Conservation (phyloP, 805 yeast species). For the Pichia insulana region DNA sequence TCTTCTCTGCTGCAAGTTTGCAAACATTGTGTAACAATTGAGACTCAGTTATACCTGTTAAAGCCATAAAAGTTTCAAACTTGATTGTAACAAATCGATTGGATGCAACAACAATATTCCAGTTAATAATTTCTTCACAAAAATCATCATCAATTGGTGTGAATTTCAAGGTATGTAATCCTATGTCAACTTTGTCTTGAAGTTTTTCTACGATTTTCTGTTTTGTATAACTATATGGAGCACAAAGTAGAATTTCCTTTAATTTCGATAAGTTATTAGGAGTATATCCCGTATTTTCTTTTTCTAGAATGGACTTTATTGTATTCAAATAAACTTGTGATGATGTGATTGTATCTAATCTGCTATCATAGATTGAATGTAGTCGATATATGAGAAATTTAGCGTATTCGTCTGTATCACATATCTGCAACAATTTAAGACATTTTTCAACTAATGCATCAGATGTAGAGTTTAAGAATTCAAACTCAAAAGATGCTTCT, state of each 20-base stretch:
- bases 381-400: not conserved
- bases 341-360: not conserved
- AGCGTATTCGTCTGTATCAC: not conserved
- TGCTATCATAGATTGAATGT: not conserved
- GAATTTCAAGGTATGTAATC: not conserved
- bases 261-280: not conserved
- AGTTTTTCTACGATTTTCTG: not conserved
- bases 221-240: constrained; percentile 7
- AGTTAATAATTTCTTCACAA: not conserved
- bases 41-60: constrained; percentile 10
- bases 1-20: constrained; percentile 8
- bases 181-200: not conserved
- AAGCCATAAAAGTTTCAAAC: constrained; percentile 10
- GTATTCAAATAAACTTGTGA: not conserved
- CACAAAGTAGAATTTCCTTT: not conserved
- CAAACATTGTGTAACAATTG: constrained; percentile 3
- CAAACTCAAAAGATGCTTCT: not conserved
- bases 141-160: not conserved
- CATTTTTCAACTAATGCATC: not conserved
- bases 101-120: not conserved
- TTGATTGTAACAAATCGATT: constrained; percentile 4
- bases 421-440: not conserved
- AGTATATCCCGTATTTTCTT: not conserved
- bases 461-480: not conserved
- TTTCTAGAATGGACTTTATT: not conserved